Evolutionary conservation across 1,284 basidiomycete species (phyloP).

Genomic region (Porodaedalea pini): DNA sequence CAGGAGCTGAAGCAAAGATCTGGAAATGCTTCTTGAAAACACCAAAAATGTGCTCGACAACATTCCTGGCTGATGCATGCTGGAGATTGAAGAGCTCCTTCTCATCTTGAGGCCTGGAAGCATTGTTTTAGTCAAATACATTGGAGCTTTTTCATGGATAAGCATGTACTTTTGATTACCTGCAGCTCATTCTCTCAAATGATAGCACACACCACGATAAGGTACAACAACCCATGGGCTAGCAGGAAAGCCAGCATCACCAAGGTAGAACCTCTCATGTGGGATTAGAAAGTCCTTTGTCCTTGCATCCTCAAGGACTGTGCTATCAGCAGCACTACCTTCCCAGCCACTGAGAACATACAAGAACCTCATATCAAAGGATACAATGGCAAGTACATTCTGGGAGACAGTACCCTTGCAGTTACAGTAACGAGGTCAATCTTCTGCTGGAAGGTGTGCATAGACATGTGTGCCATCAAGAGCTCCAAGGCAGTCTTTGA

Average conservation of each 20-base stretch:
- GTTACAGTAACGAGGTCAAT: constrained; percentile 28
- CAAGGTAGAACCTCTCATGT: constrained; percentile 34
- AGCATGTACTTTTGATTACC: too few species aligned
- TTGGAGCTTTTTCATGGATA: too few species aligned
- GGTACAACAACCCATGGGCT: constrained; percentile 32
- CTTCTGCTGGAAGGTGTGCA: constrained; percentile 25
- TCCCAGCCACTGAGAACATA: constrained; percentile 38
- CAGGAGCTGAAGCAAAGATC: too few species aligned
- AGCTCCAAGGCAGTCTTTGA: constrained; percentile 35
- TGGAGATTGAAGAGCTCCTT: too few species aligned
- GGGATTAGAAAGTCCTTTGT: constrained; percentile 31
- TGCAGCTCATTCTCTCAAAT: constrained; percentile 36
- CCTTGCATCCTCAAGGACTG: constrained; percentile 30
- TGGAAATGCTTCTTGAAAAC: too few species aligned
- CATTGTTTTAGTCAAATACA: too few species aligned
- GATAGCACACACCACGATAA: constrained; percentile 33
- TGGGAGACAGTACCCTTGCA: constrained; percentile 35
- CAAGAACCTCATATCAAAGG: constrained; percentile 32
- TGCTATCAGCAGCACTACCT: constrained; percentile 33
- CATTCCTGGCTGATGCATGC: too few species aligned
- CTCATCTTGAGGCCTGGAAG: too few species aligned
- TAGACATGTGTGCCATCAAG: constrained; percentile 40
- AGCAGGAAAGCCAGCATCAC: constrained; percentile 37
- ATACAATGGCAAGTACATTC: constrained; percentile 33
- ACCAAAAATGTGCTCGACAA: too few species aligned